A percentile compares a stretch with the other conserved stretches of the same genome.
phyloP scores from a whole-genome alignment of 495 filamentous ascomycete species.

The Lasiosphaeria hispida region DNA sequence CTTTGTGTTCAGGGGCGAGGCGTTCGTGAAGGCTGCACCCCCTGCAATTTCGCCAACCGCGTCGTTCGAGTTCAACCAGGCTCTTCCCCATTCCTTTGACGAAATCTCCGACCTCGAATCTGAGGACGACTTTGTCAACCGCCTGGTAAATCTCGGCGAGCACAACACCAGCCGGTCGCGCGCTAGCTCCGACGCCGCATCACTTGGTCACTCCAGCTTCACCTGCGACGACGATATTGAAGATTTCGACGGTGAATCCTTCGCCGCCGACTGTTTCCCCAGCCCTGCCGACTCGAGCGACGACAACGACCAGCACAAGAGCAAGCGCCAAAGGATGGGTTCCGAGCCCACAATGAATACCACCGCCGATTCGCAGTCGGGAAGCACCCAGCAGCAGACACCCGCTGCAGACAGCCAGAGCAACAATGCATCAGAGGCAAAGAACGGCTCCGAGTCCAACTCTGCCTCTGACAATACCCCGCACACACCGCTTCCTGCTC shows the following conservation, averaged over 20 bases:
- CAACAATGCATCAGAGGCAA: conserved; percentile 22
- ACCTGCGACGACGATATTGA: conserved; percentile 74
- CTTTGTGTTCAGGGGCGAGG: conserved; percentile 64
- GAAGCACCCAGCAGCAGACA: conserved; percentile 37
- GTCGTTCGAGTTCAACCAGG: conserved; percentile 55
- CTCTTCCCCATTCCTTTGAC: conserved; percentile 76
- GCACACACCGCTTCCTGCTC: conserved; percentile 51
- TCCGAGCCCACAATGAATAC: conserved; percentile 48
- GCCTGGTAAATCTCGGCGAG: conserved; percentile 66
- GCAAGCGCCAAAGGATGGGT: conserved; percentile 65
- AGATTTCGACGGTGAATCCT: conserved; percentile 58
- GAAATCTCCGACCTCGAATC: conserved; percentile 89
- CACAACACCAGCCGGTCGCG: conserved; percentile 69
- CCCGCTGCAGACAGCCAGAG: conserved; percentile 24
- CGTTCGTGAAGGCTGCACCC: conserved; percentile 13
- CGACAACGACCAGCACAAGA: conserved; percentile 44
- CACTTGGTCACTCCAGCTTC: conserved; percentile 72
- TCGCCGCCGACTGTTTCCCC: conserved; percentile 51
- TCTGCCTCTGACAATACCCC: conserved; percentile 25
- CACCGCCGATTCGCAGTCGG: conserved; percentile 40
- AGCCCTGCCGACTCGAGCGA: conserved; percentile 47
- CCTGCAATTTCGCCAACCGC: conserved; percentile 52
- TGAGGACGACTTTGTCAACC: conserved; percentile 82
- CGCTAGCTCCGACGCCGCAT: conserved; percentile 62
- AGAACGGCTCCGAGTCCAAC: conserved; percentile 28